Evolutionary conservation across 352 stramenopile species (phyloP), one percentile per base, ranked within the genome.

Genomic region (Phytophthora brassicae): DNA sequence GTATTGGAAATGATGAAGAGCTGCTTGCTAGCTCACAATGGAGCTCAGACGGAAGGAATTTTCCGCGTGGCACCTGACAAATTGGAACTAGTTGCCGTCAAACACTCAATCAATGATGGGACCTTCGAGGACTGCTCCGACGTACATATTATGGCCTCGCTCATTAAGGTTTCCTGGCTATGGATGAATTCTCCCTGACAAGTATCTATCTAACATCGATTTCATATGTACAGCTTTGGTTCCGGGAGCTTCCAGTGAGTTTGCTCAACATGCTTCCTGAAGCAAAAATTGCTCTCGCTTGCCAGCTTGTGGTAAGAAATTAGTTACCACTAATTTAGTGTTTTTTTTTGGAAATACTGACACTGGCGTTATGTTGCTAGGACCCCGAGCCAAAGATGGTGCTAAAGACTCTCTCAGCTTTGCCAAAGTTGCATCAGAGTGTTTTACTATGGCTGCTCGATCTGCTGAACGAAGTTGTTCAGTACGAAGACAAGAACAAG

Each of bases 21-120:
- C 23, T 74, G 74, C 31, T 66, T 95, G 11, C 38, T 88, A 9
- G 60, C 67, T 0, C 68, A 88, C 33, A 59, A 74, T 6, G 86
- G 86, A 8, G 56, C 75, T 12, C 50, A 36, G 0, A 60, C 72
- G 2, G 84, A 94, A 63, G 86, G 85, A 5, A 79, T 94, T n/a
- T 95, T 95, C 38, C 81, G 86, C 4, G 29, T 95, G 16, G 80
- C 86, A 7, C 84, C 86, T 0, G 83, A 90, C 57, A 85, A 89
- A 44, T 67, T 64, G 4, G 69, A 81, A 53, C 93, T 81, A 48
- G 56, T 42, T 13, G 49, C 54, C 16, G 75, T 84, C 8, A 95
- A 95, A 48, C 55, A 74, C 13, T 55, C 79, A 13, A 89, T 95
- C 50, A 92, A 95, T 60, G 69, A 85, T 23, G 84, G 83, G 0